Evolutionary conservation across 2,329 filamentous ascomycete genomes (phyloP).

Genomic region (Phyllosticta ampelicida): DNA sequence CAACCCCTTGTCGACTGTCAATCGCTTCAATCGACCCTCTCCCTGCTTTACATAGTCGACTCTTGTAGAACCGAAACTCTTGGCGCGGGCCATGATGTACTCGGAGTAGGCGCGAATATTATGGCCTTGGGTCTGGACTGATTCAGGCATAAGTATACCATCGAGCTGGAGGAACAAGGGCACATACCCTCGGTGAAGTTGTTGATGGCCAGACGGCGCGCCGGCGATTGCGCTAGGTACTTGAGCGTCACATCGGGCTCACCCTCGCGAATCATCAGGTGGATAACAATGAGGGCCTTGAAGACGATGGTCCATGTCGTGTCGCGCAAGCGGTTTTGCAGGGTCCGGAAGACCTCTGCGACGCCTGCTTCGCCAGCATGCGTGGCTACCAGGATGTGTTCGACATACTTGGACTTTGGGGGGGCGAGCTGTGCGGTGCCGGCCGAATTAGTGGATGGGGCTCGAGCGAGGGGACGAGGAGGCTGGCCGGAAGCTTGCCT

Average conservation of each 20-base stretch:
- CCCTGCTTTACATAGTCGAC: conserved; percentile 81
- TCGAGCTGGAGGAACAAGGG: background rate
- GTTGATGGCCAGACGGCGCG: conserved; percentile 71
- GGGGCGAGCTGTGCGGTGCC: conserved; percentile 60
- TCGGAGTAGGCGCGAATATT: conserved; percentile 89
- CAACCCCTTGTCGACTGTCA: conserved; percentile 84
- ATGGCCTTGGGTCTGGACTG: conserved; percentile 86
- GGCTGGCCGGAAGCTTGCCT: conserved; percentile 43
- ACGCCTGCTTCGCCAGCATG: conserved; percentile 91
- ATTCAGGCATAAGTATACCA: background rate
- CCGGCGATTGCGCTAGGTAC: conserved; percentile 69
- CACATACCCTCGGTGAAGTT: conserved; percentile 79
- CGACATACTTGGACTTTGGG: conserved; percentile 98
- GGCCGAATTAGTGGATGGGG: conserved; percentile 16
- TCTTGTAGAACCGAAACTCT: conserved; percentile 72
- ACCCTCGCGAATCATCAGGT: conserved; percentile 95
- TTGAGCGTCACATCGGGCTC: conserved; percentile 77
- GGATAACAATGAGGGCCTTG: conserved; percentile 91
- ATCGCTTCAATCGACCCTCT: conserved; percentile 70
- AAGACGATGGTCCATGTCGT: conserved; percentile 99
- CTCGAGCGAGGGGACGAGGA: conserved; percentile 7
- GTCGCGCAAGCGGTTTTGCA: conserved; percentile 81
- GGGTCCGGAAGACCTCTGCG: conserved; percentile 85
- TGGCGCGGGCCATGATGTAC: conserved; percentile 74
- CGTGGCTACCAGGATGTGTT: conserved; percentile 91